A percentile compares a stretch with the other conserved stretches of the same genome.
Conservation (phyloP, 208 protist genomes). For the Acanthamoeba triangularis region DNA sequence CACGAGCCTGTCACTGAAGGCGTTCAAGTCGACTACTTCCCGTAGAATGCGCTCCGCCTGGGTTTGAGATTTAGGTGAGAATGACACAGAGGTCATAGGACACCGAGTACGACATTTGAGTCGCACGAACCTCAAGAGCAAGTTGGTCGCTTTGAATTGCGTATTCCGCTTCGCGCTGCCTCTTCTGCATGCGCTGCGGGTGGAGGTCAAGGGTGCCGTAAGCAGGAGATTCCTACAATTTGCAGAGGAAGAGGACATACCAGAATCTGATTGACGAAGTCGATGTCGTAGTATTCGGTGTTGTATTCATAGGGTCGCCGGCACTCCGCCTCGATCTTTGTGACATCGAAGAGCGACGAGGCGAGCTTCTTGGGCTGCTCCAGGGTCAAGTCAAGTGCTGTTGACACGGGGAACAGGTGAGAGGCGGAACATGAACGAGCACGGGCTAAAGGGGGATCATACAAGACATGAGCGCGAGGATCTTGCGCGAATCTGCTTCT, state of each 20-base stretch:
- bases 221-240: not conserved
- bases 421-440: not conserved
- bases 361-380: not conserved
- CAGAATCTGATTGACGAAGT: not conserved
- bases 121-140: not conserved
- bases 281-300: not conserved
- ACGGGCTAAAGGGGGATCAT: not conserved
- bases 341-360: not conserved
- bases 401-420: not conserved
- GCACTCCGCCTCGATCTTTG: not conserved
- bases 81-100: not conserved
- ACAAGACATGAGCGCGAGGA: not conserved
- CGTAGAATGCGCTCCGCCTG: slow-evolving; percentile 41
- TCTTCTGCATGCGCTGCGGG: not conserved
- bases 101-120: too few species aligned
- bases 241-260: not conserved
- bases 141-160: not conserved
- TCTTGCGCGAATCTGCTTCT: slow-evolving; percentile 39
- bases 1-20: not conserved
- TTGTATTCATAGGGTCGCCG: not conserved
- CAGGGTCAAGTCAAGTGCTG: slow-evolving; percentile 14
- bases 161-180: not conserved
- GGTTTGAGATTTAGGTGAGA: not conserved
- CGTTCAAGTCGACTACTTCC: slow-evolving; percentile 18
- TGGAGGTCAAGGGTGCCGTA: not conserved